Conservation (phyloP, 331 rosid species). For the Pyrus hybrid region DNA sequence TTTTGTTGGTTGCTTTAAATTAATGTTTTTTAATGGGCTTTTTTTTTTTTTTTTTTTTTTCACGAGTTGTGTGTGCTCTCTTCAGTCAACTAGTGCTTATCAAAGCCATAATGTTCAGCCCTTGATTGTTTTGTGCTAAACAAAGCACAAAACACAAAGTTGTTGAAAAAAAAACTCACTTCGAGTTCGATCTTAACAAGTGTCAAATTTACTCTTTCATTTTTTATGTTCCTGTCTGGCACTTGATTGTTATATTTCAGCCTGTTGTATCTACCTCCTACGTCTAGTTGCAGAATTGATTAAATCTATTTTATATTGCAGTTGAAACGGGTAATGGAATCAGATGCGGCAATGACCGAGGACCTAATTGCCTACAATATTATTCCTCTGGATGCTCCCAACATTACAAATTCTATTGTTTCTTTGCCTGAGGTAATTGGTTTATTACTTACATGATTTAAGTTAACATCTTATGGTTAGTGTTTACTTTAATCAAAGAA, state of each 20-base stretch:
- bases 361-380: slow-evolving; percentile 86
- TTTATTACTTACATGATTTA: slow-evolving; percentile 6
- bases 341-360: slow-evolving; percentile 85
- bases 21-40: background rate
- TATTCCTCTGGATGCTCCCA: slow-evolving; percentile 76
- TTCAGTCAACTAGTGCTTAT: background rate
- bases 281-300: background rate
- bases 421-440: slow-evolving; percentile 59
- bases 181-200: background rate
- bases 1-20: background rate
- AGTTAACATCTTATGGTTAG: background rate
- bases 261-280: background rate
- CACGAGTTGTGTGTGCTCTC: background rate
- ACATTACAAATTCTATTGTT: slow-evolving; percentile 57
- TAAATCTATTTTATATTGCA: slow-evolving; percentile 17
- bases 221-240: background rate
- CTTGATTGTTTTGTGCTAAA: background rate
- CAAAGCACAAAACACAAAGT: background rate
- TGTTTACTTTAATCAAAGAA: slow-evolving; percentile 12
- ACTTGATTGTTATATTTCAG: background rate
- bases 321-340: slow-evolving; percentile 74
- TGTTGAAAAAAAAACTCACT: background rate
- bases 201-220: background rate
- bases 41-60: background rate
- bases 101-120: background rate